Percentiles rank a stretch among this genome's conserved stretches.
Evolutionary conservation across 768 basidiomycete species (phyloP).

Genomic region (Termitomyces sp.): DNA sequence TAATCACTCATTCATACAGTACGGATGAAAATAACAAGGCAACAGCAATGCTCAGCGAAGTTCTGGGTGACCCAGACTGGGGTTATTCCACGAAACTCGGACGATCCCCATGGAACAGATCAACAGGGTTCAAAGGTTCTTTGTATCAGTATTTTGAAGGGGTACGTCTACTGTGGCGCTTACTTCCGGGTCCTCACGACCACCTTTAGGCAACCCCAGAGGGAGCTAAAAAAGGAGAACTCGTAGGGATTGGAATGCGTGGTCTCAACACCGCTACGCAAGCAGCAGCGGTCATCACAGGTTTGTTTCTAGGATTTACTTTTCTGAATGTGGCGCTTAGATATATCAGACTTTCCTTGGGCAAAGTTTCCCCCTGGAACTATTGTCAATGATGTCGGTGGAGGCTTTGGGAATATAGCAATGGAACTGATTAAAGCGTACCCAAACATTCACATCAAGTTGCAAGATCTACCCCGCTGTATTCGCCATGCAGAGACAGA

Average conservation of each 20-base stretch:
- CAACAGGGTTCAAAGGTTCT: background rate
- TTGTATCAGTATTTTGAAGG: background rate
- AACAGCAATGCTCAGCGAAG: background rate
- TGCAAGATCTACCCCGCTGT: background rate
- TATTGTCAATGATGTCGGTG: no score
- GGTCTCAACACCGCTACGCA: background rate
- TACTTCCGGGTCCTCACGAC: background rate
- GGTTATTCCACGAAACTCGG: background rate
- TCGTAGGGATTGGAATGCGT: background rate
- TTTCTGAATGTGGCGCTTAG: background rate
- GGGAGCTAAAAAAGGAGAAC: background rate
- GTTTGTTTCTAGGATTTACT: background rate
- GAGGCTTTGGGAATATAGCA: no score
- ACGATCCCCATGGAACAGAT: background rate
- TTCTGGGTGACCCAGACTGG: background rate
- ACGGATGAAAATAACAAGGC: background rate
- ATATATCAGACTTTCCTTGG: background rate
- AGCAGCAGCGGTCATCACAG: background rate
- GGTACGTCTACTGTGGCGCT: background rate
- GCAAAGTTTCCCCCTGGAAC: no score
- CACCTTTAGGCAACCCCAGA: background rate
- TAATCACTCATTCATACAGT: background rate
- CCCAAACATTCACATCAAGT: background rate
- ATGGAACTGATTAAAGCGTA: no score
- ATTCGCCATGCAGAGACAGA: background rate